Conservation (phyloP, 345 rosid genomes). For the Erysimum cheiranthoides region DNA sequence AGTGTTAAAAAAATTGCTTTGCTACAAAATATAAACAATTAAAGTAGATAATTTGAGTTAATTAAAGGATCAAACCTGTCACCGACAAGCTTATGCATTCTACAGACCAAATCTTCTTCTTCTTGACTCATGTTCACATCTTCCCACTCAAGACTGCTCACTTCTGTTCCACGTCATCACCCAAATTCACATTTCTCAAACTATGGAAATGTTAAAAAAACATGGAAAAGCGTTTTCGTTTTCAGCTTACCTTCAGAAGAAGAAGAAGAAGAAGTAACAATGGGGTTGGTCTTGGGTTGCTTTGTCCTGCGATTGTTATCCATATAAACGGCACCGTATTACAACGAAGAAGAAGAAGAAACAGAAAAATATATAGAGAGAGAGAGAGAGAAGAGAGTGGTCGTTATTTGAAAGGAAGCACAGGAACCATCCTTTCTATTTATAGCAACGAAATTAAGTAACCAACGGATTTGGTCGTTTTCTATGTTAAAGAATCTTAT, state of each 20-base stretch:
- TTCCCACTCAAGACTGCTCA: slow-evolving; percentile 63
- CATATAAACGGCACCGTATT: slow-evolving; percentile 12
- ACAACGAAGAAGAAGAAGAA: background rate
- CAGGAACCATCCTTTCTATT: slow-evolving; percentile 17
- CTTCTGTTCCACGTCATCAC: slow-evolving; percentile 50
- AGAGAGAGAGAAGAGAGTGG: slow-evolving; percentile 16
- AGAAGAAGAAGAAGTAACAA: slow-evolving; percentile 28
- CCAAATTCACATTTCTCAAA: background rate
- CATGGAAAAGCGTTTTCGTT: background rate
- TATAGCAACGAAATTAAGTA: slow-evolving; percentile 32
- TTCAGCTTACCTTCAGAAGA: slow-evolving; percentile 34
- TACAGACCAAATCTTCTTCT: slow-evolving; percentile 66
- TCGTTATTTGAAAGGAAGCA: slow-evolving; percentile 3
- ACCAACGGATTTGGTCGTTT: slow-evolving; percentile 23
- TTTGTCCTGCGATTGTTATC: slow-evolving; percentile 38
- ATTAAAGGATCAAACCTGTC: slow-evolving; percentile 52
- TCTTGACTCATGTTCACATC: slow-evolving; percentile 56
- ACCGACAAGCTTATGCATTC: slow-evolving; percentile 72
- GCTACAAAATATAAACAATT: background rate
- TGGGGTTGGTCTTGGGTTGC: slow-evolving; percentile 32
- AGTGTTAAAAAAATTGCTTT: too few relatives aligned
- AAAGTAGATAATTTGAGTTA: background rate
- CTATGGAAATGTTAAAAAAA: background rate
- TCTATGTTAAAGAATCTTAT: slow-evolving; percentile 14
- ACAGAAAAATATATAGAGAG: background rate